These are phyloP conservation scores for Amanita exitialis DNA, from an alignment of 768 basidiomycete species.

Conservation along the genomic window DNA sequence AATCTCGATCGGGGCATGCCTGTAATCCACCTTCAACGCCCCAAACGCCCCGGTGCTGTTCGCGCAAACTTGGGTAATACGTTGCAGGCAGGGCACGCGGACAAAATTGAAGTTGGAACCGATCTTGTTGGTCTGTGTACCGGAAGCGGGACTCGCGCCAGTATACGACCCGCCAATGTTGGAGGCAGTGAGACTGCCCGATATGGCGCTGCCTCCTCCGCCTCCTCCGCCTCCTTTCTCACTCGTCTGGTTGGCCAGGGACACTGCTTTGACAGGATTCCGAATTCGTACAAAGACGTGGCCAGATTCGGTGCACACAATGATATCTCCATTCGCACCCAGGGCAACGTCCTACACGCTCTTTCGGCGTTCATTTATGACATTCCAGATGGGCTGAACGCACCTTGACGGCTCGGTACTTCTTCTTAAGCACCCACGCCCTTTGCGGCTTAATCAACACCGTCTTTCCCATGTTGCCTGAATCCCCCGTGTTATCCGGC, in stretches of 20 bases:
- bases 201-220: neutral
- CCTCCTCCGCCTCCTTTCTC: neutral
- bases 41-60: conserved; percentile 86
- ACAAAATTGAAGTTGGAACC: conserved; percentile 5
- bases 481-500: conserved; percentile 18
- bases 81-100: conserved; percentile 71
- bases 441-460: conserved; percentile 63
- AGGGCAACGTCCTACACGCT: conserved; percentile 70
- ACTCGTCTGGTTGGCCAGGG: neutral
- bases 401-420: conserved; percentile 76
- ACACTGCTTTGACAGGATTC: conserved; percentile 20
- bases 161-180: conserved; percentile 24
- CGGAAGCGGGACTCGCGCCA: conserved; percentile 28
- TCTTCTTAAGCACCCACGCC: conserved; percentile 82
- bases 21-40: conserved; percentile 69
- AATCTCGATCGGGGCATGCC: conserved; percentile 42
- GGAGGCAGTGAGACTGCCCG: conserved; percentile 8
- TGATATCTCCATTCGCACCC: conserved; percentile 77
- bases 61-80: conserved; percentile 75
- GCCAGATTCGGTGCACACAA: conserved; percentile 90
- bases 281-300: conserved; percentile 85
- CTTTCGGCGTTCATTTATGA: neutral
- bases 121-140: conserved; percentile 40
- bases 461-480: conserved; percentile 19
- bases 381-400: neutral